Evolutionary conservation across 176 grass and related monocot genomes (phyloP).

Genomic region (Aegilops speltoides): DNA sequence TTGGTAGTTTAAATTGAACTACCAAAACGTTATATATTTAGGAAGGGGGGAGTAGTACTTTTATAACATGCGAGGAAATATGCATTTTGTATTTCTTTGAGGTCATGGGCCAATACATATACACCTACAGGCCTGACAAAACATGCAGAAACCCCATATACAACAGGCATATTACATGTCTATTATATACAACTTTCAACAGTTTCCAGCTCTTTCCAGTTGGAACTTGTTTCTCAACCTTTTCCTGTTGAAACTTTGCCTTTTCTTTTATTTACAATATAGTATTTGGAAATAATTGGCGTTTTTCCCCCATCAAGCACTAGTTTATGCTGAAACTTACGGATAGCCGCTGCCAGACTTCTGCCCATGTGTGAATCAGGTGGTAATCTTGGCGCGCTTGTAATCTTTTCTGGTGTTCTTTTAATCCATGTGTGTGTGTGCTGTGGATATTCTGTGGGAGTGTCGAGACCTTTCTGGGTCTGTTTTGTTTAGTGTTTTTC

Average conservation of each 20-base stretch:
- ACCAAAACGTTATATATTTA: too few relatives aligned
- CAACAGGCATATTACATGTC: too few relatives aligned
- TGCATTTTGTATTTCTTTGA: too few relatives aligned
- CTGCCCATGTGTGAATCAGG: too few relatives aligned
- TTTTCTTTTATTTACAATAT: background rate
- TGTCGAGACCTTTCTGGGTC: background rate
- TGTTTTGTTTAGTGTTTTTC: background rate
- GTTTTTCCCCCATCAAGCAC: background rate
- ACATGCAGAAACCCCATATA: too few relatives aligned
- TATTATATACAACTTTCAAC: background rate
- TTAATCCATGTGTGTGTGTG: background rate
- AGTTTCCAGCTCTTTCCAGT: background rate
- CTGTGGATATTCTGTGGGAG: background rate
- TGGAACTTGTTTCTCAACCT: background rate
- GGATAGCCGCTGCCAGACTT: background rate
- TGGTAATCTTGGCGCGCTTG: background rate
- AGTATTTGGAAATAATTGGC: background rate
- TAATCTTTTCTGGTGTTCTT: background rate
- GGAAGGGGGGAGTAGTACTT: too few relatives aligned
- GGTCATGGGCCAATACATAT: too few relatives aligned
- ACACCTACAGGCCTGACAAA: too few relatives aligned
- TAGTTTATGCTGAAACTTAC: background rate
- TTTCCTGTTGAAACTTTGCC: background rate
- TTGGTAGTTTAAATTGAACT: too few relatives aligned
- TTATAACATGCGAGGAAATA: too few relatives aligned